Evolutionary conservation across 257 asterid genomes (phyloP).

Genomic region (Salvia hispanica): DNA sequence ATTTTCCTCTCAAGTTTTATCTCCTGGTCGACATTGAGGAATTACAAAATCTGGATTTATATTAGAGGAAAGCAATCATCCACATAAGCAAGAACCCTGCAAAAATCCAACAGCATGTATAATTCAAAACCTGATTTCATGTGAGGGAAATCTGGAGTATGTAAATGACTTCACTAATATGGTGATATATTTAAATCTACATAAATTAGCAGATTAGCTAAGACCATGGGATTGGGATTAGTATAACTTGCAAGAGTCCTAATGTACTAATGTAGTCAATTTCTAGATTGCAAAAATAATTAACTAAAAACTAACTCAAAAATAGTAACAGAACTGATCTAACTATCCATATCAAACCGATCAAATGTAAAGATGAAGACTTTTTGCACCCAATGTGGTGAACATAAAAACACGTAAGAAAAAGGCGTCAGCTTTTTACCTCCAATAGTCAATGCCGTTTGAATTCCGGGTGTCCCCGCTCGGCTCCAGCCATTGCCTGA

Average conservation of each 20-base stretch:
- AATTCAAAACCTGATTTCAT: too few relatives aligned
- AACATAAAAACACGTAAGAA: constrained; percentile 21
- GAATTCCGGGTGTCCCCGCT: constrained; percentile 50
- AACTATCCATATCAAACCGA: too few relatives aligned
- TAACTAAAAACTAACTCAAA: too few relatives aligned
- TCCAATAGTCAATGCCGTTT: constrained; percentile 49
- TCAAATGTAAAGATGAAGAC: constrained; percentile 37
- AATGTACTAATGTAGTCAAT: too few relatives aligned
- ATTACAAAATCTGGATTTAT: background rate
- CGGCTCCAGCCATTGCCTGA: constrained; percentile 56
- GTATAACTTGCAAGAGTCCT: too few relatives aligned
- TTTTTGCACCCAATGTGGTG: constrained; percentile 32
- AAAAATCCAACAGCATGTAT: background rate
- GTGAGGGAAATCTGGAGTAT: too few relatives aligned
- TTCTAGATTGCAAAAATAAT: too few relatives aligned
- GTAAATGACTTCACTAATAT: too few relatives aligned
- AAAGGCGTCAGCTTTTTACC: constrained; percentile 42
- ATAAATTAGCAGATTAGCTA: too few relatives aligned
- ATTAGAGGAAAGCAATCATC: constrained; percentile 37
- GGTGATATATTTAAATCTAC: too few relatives aligned
- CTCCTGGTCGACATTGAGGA: background rate
- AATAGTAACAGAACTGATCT: too few relatives aligned
- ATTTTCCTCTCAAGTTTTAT: background rate
- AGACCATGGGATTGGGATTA: too few relatives aligned
- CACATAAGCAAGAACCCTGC: constrained; percentile 55